phyloP scores from a whole-genome alignment of 2,329 filamentous ascomycete species.

The Neurospora sp. region DNA sequence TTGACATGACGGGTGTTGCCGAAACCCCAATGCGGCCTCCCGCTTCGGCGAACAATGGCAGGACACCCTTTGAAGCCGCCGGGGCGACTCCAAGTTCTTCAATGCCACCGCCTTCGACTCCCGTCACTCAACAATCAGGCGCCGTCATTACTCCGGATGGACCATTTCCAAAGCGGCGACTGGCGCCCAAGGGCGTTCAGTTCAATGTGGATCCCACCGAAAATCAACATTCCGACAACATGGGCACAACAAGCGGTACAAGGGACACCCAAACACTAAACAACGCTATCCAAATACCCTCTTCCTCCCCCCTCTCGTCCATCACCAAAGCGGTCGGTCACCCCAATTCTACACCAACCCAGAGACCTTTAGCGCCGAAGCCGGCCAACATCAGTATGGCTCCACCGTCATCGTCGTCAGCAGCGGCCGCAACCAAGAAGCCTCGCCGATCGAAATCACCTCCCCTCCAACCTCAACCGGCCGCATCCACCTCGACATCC shows the following conservation, averaged over 20 bases:
- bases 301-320: background rate
- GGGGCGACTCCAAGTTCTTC: background rate
- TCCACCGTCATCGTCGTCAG: background rate
- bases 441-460: background rate
- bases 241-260: conserved; percentile 1
- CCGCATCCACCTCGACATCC: conserved; percentile 15
- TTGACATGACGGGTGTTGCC: conserved; percentile 10
- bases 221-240: conserved; percentile 8
- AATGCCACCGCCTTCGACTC: background rate
- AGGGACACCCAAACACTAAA: background rate
- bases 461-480: conserved; percentile 7
- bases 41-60: background rate
- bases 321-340: background rate
- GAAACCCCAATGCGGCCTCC: background rate
- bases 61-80: background rate
- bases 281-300: background rate
- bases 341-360: background rate
- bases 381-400: background rate
- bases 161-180: background rate
- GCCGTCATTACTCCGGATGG: background rate
- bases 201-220: conserved; percentile 12
- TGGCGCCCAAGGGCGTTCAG: conserved; percentile 5
- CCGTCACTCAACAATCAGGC: background rate
- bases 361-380: background rate
- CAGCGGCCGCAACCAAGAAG: background rate